These are phyloP conservation scores for Atalantia buxifolia DNA, from an alignment of 345 rosid genomes.

Conservation along the genomic window DNA sequence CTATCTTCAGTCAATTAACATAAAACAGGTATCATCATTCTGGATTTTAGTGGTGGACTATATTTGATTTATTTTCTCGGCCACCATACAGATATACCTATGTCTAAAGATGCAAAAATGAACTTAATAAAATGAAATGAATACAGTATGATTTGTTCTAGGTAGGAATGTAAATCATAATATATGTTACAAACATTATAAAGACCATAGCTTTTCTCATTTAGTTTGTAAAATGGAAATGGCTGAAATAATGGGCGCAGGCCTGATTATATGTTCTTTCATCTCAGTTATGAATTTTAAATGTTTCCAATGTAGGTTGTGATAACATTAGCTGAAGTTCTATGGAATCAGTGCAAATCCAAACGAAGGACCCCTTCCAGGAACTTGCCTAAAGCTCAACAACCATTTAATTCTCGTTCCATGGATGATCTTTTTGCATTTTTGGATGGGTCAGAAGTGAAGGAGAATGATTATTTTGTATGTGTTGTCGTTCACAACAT, in stretches of 20 bases:
- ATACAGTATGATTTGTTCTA: neutral
- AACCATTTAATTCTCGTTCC: conserved; percentile 58
- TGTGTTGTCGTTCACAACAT: conserved; percentile 80
- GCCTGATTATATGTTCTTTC: neutral
- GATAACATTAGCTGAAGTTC: conserved; percentile 59
- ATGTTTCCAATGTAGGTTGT: conserved; percentile 44
- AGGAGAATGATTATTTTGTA: conserved; percentile 53
- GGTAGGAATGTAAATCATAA: neutral
- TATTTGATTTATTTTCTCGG: neutral
- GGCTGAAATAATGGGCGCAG: neutral
- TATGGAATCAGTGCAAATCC: conserved; percentile 58
- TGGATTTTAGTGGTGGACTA: neutral
- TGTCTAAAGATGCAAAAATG: neutral
- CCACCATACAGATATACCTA: neutral
- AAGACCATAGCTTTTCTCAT: neutral
- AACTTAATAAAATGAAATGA: neutral
- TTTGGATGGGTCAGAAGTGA: conserved; percentile 42
- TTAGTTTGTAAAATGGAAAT: neutral
- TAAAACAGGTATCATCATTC: conserved; percentile 62
- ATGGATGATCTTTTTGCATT: conserved; percentile 69
- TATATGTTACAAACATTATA: neutral
- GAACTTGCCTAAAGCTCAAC: conserved; percentile 42
- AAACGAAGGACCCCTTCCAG: conserved; percentile 31
- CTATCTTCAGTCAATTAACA: conserved; percentile 73
- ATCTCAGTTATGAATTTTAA: neutral